phyloP scores from a whole-genome alignment of 2,329 filamentous ascomycete species.

The Capronia coronata region DNA sequence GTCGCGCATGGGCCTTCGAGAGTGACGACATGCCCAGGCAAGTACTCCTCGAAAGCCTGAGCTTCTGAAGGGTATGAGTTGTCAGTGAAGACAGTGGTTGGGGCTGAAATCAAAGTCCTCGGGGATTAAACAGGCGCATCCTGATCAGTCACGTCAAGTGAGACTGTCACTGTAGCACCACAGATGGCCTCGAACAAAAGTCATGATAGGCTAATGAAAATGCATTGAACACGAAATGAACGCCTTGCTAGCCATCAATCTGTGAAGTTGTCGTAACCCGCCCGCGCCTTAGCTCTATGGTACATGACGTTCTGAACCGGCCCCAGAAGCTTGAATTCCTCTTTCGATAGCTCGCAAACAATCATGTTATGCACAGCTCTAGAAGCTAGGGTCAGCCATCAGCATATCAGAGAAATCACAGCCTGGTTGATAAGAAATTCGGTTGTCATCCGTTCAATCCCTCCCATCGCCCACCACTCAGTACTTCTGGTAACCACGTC shows the following conservation, averaged over 20 bases:
- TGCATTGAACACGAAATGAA: not conserved
- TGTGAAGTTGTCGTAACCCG: not conserved
- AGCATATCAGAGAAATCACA: not conserved
- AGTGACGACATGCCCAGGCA: not conserved
- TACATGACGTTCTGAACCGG: not conserved
- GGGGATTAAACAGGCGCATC: not conserved
- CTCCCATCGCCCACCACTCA: not conserved
- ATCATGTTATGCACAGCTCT: no score
- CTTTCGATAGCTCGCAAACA: no score
- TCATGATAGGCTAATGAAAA: not conserved
- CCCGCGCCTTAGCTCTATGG: not conserved
- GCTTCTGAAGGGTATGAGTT: no score
- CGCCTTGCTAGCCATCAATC: not conserved
- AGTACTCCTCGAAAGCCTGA: no score
- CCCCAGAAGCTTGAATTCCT: not conserved
- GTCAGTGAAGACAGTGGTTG: not conserved
- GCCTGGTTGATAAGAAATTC: not conserved
- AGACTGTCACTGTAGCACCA: not conserved
- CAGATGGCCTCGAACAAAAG: not conserved
- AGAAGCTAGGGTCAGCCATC: not conserved
- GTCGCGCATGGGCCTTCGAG: not conserved
- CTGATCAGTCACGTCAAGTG: not conserved
- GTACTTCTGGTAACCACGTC: constrained; percentile 22
- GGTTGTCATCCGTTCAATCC: not conserved
- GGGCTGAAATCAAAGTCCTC: not conserved